phyloP scores from a whole-genome alignment of 805 yeast genomes.

The Jamesozyma hellenica region DNA sequence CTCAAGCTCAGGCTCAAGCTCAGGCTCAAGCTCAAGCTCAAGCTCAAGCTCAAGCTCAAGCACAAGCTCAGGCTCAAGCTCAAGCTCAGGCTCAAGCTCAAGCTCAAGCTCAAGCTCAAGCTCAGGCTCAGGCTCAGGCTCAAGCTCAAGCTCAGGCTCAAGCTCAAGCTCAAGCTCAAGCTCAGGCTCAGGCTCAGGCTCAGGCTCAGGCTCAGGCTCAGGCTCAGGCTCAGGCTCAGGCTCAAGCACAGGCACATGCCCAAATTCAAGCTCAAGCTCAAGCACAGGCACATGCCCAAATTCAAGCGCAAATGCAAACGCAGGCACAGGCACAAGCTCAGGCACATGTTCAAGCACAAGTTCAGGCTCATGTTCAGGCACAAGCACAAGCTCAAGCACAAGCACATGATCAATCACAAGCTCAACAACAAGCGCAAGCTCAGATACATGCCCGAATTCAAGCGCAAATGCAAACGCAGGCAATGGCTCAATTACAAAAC shows the following conservation, averaged over 20 bases:
- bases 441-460: not conserved
- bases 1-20: slow-evolving; percentile 1
- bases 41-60: not conserved
- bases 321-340: too few species aligned
- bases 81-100: not conserved
- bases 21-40: slow-evolving; percentile 1
- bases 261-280: not conserved
- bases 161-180: slow-evolving; percentile 1
- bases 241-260: not conserved
- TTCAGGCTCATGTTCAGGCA: too few species aligned
- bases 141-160: slow-evolving; percentile 1
- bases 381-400: not conserved
- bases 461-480: not conserved
- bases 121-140: not conserved
- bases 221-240: not conserved
- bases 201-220: too few species aligned
- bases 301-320: not conserved
- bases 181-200: slow-evolving; percentile 1
- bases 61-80: not conserved
- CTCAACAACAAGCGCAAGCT: not conserved
- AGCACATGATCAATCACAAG: not conserved
- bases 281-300: not conserved
- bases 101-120: not conserved
- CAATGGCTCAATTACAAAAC: too few species aligned
- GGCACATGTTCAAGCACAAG: not conserved